These are phyloP conservation scores for Camelina laxa DNA, from an alignment of 345 rosid species.

Conservation along the genomic window DNA sequence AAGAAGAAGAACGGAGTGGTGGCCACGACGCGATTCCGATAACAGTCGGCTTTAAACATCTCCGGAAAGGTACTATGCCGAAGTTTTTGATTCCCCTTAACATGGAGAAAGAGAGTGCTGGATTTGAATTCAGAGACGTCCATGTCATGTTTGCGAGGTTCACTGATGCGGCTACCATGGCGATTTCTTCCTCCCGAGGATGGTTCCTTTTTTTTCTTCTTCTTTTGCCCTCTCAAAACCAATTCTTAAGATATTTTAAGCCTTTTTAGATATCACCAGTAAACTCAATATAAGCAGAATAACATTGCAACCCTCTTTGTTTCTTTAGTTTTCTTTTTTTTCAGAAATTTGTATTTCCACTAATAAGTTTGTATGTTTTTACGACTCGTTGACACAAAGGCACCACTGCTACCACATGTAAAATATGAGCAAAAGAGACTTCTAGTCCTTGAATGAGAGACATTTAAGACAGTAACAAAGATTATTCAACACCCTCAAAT, in stretches of 20 bases:
- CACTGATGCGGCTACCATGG: conserved; percentile 57
- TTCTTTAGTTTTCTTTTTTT: too few species aligned
- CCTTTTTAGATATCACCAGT: too few species aligned
- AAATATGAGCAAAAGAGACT: neutral
- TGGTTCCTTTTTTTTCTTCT: neutral
- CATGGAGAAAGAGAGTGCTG: conserved; percentile 40
- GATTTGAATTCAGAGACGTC: conserved; percentile 47
- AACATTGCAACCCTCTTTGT: too few species aligned
- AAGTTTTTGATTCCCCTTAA: conserved; percentile 38
- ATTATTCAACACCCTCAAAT: conserved; percentile 32
- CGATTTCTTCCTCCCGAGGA: neutral
- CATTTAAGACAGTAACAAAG: conserved; percentile 28
- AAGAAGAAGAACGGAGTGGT: conserved; percentile 20
- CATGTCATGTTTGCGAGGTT: conserved; percentile 49
- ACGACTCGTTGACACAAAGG: too few species aligned
- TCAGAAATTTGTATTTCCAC: too few species aligned
- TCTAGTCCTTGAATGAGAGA: conserved; percentile 7
- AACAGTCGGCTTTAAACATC: conserved; percentile 27
- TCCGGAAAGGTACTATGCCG: conserved; percentile 11
- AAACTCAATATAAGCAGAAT: too few species aligned
- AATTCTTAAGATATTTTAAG: neutral
- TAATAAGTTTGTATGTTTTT: too few species aligned
- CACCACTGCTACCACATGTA: too few species aligned
- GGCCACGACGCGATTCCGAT: conserved; percentile 37
- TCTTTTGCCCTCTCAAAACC: neutral